Base-by-base conservation (phyloP, 495 filamentous ascomycete species). In the Hypoxylon rickii region DNA sequence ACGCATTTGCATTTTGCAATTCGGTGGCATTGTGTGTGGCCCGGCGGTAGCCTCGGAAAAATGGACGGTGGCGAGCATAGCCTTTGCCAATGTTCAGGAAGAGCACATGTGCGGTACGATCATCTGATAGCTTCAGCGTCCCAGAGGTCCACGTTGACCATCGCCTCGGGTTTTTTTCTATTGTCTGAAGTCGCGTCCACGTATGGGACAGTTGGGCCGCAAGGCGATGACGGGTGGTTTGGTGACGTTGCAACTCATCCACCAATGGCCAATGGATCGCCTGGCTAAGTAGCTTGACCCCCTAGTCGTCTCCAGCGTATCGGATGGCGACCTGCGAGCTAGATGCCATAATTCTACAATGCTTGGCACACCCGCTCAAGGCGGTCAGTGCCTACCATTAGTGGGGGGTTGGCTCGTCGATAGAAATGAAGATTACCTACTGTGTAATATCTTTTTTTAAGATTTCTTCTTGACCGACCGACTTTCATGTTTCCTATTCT, bases 221-320 rank as follows among this genome's bases (percentile, higher is more conserved):
- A 63, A 63, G 52, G 48, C 21, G 43, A 61, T 26, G 45, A 36
- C 15, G 36, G 47, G 33, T 42, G 44, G 53, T 49, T 53, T 49
- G n/a, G 52, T 63, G 59, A 63, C 59, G 59, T 63, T 58, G 59
- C 59, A 63, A 33, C 43, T 58, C 48, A 15, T 15, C 53, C 33
- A 44, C 59, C 59, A 63, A 63, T 63, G 15, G 34, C 59, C 59
- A 49, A 53, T 63, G 43, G 59, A 44, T 57, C 59, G 53, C 44
- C 53, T 45, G 31, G 49, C 59, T 52, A 55, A 50, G 40, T 36
- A 13, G 58, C 53, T 24, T 15, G 33, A 17, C 41, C 59, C 59
- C 59, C n/a, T 44, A 40, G 53, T 63, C 48, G 39, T 24, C 53
- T 20, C 44, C 59, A 63, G 59, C 59, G 59, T 63, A 63, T 63